Evolutionary conservation across 2,329 filamentous ascomycete species (phyloP).

Genomic region (Neospermospora avenae): DNA sequence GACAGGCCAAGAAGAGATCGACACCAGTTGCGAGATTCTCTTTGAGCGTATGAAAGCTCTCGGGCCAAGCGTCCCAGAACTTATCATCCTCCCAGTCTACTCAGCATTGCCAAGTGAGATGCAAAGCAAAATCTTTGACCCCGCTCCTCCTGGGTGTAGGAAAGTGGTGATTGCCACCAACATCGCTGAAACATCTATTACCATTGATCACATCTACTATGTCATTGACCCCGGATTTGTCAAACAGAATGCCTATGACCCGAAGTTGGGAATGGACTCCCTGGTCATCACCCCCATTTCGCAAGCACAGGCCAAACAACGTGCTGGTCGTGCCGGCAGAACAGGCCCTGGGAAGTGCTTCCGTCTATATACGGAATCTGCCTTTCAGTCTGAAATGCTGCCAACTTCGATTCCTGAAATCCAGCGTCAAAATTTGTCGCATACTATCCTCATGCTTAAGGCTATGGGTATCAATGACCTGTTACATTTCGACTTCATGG

Average conservation of each 20-base stretch:
- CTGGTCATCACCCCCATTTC: slow-evolving; percentile 94
- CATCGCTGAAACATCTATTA: slow-evolving; percentile 96
- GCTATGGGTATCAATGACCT: slow-evolving; percentile 99
- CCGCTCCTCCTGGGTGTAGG: slow-evolving; percentile 76
- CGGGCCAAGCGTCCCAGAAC: slow-evolving; percentile 83
- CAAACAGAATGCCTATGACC: slow-evolving; percentile 96
- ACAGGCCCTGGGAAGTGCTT: slow-evolving; percentile 97
- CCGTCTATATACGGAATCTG: slow-evolving; percentile 89
- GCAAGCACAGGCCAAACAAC: slow-evolving; percentile 92
- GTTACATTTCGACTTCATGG: slow-evolving; percentile 98
- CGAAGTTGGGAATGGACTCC: slow-evolving; percentile 96
- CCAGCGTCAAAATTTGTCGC: slow-evolving; percentile 86
- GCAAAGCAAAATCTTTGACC: slow-evolving; percentile 92
- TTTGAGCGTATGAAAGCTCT: slow-evolving; percentile 95
- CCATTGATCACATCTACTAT: slow-evolving; percentile 96
- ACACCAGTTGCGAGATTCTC: slow-evolving; percentile 88
- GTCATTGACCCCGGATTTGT: slow-evolving; percentile 97
- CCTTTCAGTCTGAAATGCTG: slow-evolving; percentile 95
- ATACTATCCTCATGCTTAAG: slow-evolving; percentile 95
- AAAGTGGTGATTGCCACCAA: slow-evolving; percentile 99
- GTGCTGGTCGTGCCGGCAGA: slow-evolving; percentile 86
- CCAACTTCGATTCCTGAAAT: slow-evolving; percentile 96
- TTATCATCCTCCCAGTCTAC: slow-evolving; percentile 95
- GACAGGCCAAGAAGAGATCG: slow-evolving; percentile 97
- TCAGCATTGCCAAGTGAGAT: slow-evolving; percentile 90